phyloP scores from a whole-genome alignment of 2,329 filamentous ascomycete species.

The Trichoderma asperellum region DNA sequence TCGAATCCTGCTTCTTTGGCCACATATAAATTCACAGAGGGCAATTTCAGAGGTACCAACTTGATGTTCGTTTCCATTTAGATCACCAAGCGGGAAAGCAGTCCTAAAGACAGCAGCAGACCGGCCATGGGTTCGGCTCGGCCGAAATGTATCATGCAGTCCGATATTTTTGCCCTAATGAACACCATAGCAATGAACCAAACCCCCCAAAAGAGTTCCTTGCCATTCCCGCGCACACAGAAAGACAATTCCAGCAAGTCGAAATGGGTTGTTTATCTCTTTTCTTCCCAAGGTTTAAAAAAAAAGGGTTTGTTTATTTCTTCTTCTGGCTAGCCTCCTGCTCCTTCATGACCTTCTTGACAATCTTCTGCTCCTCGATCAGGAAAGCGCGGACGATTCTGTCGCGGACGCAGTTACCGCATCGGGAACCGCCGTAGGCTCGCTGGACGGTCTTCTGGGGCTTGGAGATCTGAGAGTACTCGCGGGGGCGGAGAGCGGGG shows the following conservation, averaged over 20 bases:
- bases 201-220: slow-evolving; percentile 42
- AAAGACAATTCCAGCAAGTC: slow-evolving; percentile 39
- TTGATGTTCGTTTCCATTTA: slow-evolving; percentile 50
- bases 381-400: slow-evolving; percentile 97
- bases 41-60: slow-evolving; percentile 36
- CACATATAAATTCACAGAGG: neutral
- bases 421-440: slow-evolving; percentile 97
- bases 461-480: slow-evolving; percentile 96
- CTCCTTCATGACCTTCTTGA: slow-evolving; percentile 99
- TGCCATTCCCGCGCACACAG: slow-evolving; percentile 42
- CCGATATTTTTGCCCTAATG: slow-evolving; percentile 52
- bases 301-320: slow-evolving; percentile 59
- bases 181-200: slow-evolving; percentile 60
- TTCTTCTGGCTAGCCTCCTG: slow-evolving; percentile 75
- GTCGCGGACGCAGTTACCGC: slow-evolving; percentile 98
- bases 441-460: slow-evolving; percentile 99
- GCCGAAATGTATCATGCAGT: slow-evolving; percentile 52
- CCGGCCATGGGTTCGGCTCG: slow-evolving; percentile 44
- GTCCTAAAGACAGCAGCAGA: slow-evolving; percentile 52
- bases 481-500: slow-evolving; percentile 95
- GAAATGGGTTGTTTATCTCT: slow-evolving; percentile 31
- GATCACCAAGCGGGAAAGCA: slow-evolving; percentile 51
- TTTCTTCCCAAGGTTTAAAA: slow-evolving; percentile 8
- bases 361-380: slow-evolving; percentile 99
- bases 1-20: neutral